Evolutionary conservation across 2,329 filamentous ascomycete genomes (phyloP).

Genomic region (Endothia cerciana): DNA sequence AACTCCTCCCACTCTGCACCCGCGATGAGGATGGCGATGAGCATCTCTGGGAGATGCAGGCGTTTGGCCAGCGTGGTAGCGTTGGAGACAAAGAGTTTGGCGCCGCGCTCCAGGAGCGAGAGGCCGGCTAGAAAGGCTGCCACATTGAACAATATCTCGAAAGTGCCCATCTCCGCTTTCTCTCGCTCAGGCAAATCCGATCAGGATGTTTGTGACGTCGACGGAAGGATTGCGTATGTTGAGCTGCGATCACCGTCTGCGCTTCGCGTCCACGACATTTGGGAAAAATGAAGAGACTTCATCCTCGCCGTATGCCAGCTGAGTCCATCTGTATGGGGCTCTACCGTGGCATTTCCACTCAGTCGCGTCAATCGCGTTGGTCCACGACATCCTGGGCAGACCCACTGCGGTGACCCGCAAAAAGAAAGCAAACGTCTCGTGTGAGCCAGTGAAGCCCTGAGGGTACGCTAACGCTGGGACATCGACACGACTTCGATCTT

Average conservation of each 20-base stretch:
- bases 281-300: background rate
- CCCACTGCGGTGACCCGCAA: constrained; percentile 7
- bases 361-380: constrained; percentile 14
- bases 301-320: background rate
- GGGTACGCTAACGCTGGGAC: background rate
- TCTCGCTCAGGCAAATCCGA: background rate
- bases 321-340: background rate
- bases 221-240: background rate
- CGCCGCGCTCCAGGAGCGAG: constrained; percentile 55
- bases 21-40: constrained; percentile 56
- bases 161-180: constrained; percentile 17
- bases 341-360: background rate
- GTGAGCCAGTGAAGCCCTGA: background rate
- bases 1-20: constrained; percentile 62
- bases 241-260: background rate
- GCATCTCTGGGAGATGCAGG: constrained; percentile 48
- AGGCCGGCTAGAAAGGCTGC: constrained; percentile 48
- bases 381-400: constrained; percentile 16
- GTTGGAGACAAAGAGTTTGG: constrained; percentile 57
- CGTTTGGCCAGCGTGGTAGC: constrained; percentile 51
- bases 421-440: background rate
- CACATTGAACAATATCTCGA: constrained; percentile 41
- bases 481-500: background rate
- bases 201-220: background rate
- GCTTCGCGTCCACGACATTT: background rate